A percentile compares a stretch with the other conserved stretches of the same genome.
Evolutionary conservation across 2,329 filamentous ascomycete genomes (phyloP).

Genomic region (Pyrenophora teres): DNA sequence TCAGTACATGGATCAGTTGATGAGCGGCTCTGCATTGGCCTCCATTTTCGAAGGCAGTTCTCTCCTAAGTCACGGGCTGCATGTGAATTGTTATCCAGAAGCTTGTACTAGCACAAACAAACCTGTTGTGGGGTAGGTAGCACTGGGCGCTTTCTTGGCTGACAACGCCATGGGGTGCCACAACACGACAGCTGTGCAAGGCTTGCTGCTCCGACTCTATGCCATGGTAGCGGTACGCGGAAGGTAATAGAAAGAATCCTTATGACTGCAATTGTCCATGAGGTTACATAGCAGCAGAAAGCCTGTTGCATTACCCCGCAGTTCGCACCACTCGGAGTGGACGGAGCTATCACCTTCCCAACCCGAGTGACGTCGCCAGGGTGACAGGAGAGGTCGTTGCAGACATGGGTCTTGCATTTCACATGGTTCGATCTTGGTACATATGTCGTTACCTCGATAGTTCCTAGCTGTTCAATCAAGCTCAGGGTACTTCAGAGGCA

Average conservation of each 20-base stretch:
- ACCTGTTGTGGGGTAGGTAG: slow-evolving; percentile 14
- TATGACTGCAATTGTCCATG: not conserved
- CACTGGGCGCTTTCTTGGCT: slow-evolving; percentile 1
- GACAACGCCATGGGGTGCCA: slow-evolving; percentile 1
- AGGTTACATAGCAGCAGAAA: slow-evolving; percentile 11
- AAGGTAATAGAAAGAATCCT: not conserved
- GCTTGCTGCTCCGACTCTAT: slow-evolving; percentile 2
- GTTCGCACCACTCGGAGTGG: slow-evolving; percentile 19
- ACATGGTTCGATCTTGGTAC: not conserved
- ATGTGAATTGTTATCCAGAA: not conserved
- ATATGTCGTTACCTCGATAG: not conserved
- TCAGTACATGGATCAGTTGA: no score
- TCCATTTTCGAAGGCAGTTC: no score
- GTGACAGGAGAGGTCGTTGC: not conserved
- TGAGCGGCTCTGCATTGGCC: no score
- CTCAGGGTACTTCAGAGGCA: not conserved
- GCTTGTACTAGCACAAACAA: slow-evolving; percentile 9
- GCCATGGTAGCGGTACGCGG: not conserved
- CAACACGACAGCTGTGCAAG: slow-evolving; percentile 3
- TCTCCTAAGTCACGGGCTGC: no score
- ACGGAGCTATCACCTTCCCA: slow-evolving; percentile 21
- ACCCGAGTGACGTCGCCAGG: slow-evolving; percentile 22
- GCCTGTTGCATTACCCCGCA: slow-evolving; percentile 29
- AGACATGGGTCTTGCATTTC: not conserved
- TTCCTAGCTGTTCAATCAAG: no score